Conservation (phyloP, 1,139 yeast species). For the Candida sojae region DNA sequence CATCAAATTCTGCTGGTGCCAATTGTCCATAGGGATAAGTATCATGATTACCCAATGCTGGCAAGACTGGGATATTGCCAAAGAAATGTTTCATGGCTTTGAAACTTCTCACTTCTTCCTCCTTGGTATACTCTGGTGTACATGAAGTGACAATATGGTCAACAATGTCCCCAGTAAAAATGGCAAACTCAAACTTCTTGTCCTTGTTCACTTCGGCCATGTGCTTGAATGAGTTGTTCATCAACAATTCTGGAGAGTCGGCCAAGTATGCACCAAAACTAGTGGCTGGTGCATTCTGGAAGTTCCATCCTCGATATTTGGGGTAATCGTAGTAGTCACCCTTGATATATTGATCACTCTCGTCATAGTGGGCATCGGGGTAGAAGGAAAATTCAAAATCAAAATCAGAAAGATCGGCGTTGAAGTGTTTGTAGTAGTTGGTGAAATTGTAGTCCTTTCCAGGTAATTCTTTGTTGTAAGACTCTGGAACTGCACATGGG, state of each 20-base stretch:
- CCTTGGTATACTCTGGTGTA: conserved; percentile 1
- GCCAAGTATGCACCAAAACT: conserved; percentile 62
- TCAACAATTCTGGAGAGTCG: conserved; percentile 62
- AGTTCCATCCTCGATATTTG: conserved; percentile 37
- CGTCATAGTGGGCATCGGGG: conserved; percentile 30
- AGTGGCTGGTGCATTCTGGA: conserved; percentile 54
- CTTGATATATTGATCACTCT: conserved; percentile 31
- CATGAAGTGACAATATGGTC: conserved; percentile 38
- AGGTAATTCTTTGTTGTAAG: conserved; percentile 32
- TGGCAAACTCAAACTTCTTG: conserved; percentile 53
- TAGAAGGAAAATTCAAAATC: conserved; percentile 22
- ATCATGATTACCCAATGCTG: conserved; percentile 1
- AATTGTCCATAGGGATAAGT: background rate
- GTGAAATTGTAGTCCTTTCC: conserved; percentile 36
- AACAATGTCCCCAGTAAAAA: conserved; percentile 72
- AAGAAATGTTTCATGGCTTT: background rate
- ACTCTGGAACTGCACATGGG: conserved; percentile 51
- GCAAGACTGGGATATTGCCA: conserved; percentile 1
- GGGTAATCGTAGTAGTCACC: conserved; percentile 46
- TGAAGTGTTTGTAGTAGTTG: conserved; percentile 19
- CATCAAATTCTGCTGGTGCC: background rate
- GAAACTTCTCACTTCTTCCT: background rate
- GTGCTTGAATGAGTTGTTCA: conserved; percentile 55
- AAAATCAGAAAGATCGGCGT: conserved; percentile 28
- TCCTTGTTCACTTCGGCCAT: conserved; percentile 36